Conservation (phyloP, 2,329 filamentous ascomycete species). For the Neonectria hederae region DNA sequence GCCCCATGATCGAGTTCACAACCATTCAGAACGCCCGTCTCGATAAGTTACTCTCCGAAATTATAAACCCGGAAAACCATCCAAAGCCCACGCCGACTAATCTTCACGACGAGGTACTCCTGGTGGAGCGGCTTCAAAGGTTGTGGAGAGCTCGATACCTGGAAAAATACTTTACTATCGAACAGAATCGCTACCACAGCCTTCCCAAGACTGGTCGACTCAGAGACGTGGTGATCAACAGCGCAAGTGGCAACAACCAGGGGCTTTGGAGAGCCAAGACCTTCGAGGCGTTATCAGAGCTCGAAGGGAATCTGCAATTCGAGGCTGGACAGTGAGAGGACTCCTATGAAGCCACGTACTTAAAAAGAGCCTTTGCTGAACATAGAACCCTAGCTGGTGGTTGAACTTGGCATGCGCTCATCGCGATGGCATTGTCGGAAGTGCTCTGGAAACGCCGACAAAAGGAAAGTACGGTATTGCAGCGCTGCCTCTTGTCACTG, state of each 20-base stretch:
- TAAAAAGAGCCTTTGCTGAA: conserved; percentile 22
- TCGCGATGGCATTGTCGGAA: conserved; percentile 63
- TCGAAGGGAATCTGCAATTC: conserved; percentile 54
- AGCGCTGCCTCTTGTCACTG: conserved; percentile 61
- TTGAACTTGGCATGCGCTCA: conserved; percentile 64
- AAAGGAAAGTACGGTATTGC: conserved; percentile 57
- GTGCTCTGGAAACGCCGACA: conserved; percentile 55
- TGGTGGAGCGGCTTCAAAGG: conserved; percentile 53
- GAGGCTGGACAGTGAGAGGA: conserved; percentile 59
- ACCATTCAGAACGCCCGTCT: conserved; percentile 52
- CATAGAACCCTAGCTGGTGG: conserved; percentile 62
- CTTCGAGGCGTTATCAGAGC: conserved; percentile 49
- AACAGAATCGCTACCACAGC: conserved; percentile 52
- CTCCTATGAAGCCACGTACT: background rate
- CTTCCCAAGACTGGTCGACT: conserved; percentile 52
- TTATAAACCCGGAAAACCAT: conserved; percentile 45
- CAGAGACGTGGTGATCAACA: conserved; percentile 53
- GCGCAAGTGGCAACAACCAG: conserved; percentile 41
- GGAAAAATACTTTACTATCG: conserved; percentile 56
- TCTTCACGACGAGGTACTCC: conserved; percentile 47
- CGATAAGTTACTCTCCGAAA: conserved; percentile 57
- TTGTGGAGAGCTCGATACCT: conserved; percentile 56
- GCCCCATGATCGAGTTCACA: conserved; percentile 50
- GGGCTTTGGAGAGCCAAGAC: conserved; percentile 51
- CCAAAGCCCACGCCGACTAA: conserved; percentile 41